Percentiles rank a stretch among this genome's conserved stretches.
Conservation (phyloP, 1,139 yeast genomes). For the Geotrichum fermentans region DNA sequence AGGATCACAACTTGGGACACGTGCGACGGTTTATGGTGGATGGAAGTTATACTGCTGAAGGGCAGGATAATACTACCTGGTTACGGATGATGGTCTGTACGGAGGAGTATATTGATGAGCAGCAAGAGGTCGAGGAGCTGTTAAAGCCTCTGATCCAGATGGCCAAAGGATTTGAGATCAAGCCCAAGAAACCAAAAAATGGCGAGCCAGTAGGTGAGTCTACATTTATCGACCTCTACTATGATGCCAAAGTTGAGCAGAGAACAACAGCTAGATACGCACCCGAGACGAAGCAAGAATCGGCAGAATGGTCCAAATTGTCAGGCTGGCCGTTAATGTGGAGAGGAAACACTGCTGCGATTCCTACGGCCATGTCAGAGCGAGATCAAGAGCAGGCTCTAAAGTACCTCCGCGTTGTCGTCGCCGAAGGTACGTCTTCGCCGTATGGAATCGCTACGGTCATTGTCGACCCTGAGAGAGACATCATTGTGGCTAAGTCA, state of each 20-base stretch:
- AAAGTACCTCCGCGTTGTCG: slow-evolving; percentile 39
- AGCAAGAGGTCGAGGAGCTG: slow-evolving; percentile 23
- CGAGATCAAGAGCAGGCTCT: slow-evolving; percentile 47
- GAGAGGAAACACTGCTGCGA: slow-evolving; percentile 88
- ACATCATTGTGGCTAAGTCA: slow-evolving; percentile 38
- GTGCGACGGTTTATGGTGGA: slow-evolving; percentile 38
- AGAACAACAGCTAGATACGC: slow-evolving; percentile 47
- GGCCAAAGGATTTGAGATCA: slow-evolving; percentile 6
- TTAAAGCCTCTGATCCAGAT: slow-evolving; percentile 19
- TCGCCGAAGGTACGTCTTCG: slow-evolving; percentile 13
- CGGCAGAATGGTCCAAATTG: slow-evolving; percentile 55
- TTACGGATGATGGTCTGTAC: slow-evolving; percentile 38
- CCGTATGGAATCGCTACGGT: slow-evolving; percentile 38
- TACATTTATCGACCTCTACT: slow-evolving; percentile 24
- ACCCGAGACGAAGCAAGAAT: slow-evolving; percentile 61
- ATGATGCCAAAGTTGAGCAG: slow-evolving; percentile 30
- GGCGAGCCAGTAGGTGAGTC: slow-evolving; percentile 7
- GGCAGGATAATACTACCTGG: slow-evolving; percentile 18
- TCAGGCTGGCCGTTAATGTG: slow-evolving; percentile 83
- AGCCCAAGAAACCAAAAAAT: slow-evolving; percentile 18
- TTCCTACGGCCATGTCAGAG: slow-evolving; percentile 52
- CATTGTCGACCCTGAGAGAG: slow-evolving; percentile 47
- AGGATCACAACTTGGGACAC: slow-evolving; percentile 32
- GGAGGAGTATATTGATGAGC: slow-evolving; percentile 24
- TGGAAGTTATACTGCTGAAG: slow-evolving; percentile 4